These are phyloP conservation scores for Trichophyton rubrum DNA, from an alignment of 2,329 filamentous ascomycete species.

Conservation along the genomic window DNA sequence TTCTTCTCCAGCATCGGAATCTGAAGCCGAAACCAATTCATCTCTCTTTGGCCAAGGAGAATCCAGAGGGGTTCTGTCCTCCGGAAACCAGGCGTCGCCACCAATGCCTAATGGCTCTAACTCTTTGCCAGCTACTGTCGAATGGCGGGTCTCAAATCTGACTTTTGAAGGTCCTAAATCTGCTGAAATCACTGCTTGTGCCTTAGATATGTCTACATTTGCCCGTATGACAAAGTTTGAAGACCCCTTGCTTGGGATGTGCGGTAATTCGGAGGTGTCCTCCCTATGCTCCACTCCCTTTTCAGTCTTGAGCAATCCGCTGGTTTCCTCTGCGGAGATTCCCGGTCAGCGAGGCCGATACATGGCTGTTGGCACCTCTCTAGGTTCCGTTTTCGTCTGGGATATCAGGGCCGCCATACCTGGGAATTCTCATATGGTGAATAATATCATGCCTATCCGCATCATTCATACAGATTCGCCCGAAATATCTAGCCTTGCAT, in stretches of 20 bases:
- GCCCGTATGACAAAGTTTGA: conserved; percentile 61
- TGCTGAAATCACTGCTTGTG: conserved; percentile 54
- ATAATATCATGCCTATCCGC: conserved; percentile 57
- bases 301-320: conserved; percentile 35
- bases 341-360: conserved; percentile 76
- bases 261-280: conserved; percentile 41
- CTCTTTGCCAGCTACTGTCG: conserved; percentile 36
- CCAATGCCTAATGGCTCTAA: conserved; percentile 13
- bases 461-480: conserved; percentile 84
- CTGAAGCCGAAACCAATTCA: conserved; percentile 15
- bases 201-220: conserved; percentile 62
- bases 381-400: conserved; percentile 70
- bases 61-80: background rate
- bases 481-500: conserved; percentile 65
- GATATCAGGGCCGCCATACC: conserved; percentile 59
- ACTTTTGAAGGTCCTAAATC: conserved; percentile 48
- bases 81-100: conserved; percentile 6
- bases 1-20: conserved; percentile 13
- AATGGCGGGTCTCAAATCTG: conserved; percentile 55
- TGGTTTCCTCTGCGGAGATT: conserved; percentile 44
- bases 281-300: conserved; percentile 44
- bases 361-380: conserved; percentile 66
- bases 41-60: conserved; percentile 42
- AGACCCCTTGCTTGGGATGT: conserved; percentile 57
- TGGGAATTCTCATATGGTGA: conserved; percentile 41